Evolutionary conservation across 495 filamentous ascomycete species (phyloP), one percentile per base, ranked within the genome.

Genomic region (Clavariopsis aquatica): DNA sequence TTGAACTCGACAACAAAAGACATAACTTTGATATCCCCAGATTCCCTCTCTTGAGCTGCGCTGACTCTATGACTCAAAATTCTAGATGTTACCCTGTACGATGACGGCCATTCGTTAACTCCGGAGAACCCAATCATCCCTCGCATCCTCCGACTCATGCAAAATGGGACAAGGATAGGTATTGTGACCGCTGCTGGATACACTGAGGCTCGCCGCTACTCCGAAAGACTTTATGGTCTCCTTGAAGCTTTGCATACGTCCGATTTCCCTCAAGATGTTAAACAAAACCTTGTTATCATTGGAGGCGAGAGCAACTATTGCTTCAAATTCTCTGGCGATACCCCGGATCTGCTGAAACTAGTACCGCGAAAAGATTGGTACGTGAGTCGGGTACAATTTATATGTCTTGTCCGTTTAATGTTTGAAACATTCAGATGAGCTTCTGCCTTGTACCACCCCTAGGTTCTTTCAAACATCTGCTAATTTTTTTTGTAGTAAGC

Each of bases 181-280:
- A 98, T 98, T 71, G 94, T 98, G 27, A 98, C 95, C 0, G 95
- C 94, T 5, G 94, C 95, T 12, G 95, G 95, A 1, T 98, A 98
- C 78, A 93, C 90, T 17, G 91, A 95, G 27, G 88, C 89, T 1
- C 78, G 83, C 27, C 86, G 84, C 56, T 98, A 98, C 78, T 90
- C 93, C 72, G 85, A 80, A 24, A 87, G 95, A 1, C 83, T 98
- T 0, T 83, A 89, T 69, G 94, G 95, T 8, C 83, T 98, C 0
- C 81, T 98, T 0, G 87, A 96, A 64, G 85, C 89, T 15, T 82
- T 98, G n/a, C 84, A 89, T 56, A 77, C 75, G n/a, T 85, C 83
- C 6, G 73, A 79, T 8, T 78, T 96, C 0, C 84, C 86, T 0
- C 76, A 77, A 0, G 67, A 78, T 12, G 87, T 92, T 64, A 88